phyloP scores from a whole-genome alignment of 371 early-diverging fungal species.

The Mortierella sp. region DNA sequence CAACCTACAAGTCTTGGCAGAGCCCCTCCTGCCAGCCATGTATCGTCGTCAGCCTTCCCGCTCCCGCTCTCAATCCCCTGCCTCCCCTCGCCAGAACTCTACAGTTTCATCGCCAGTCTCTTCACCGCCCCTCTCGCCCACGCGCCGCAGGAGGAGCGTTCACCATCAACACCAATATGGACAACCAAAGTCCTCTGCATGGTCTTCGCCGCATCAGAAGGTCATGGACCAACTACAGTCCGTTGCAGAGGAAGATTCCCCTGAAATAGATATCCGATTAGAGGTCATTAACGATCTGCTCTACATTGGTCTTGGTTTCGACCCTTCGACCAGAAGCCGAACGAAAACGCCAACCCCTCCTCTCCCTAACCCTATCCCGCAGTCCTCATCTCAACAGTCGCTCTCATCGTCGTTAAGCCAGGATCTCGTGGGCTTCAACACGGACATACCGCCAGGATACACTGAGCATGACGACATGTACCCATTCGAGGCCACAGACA shows the following conservation, averaged over 20 bases:
- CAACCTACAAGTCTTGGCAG: slow-evolving; percentile 42
- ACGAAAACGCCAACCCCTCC: slow-evolving; percentile 23
- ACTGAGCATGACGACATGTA: slow-evolving; percentile 26
- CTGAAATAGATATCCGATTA: slow-evolving; percentile 43
- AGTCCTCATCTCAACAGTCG: not conserved
- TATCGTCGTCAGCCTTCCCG: slow-evolving; percentile 17
- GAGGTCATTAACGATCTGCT: slow-evolving; percentile 53
- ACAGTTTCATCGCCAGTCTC: slow-evolving; percentile 10
- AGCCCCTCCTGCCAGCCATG: slow-evolving; percentile 37
- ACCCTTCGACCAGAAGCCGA: slow-evolving; percentile 41
- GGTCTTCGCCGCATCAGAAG: slow-evolving; percentile 23
- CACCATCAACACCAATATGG: slow-evolving; percentile 33
- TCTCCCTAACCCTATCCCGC: not conserved
- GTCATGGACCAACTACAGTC: not conserved
- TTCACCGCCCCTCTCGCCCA: slow-evolving; percentile 25
- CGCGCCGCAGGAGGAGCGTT: slow-evolving; percentile 18
- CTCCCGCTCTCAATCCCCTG: slow-evolving; percentile 1
- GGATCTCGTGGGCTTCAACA: slow-evolving; percentile 26
- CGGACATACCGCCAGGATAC: slow-evolving; percentile 40
- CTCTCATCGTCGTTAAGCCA: slow-evolving; percentile 9
- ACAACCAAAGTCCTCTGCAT: slow-evolving; percentile 9
- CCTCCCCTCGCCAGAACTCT: slow-evolving; percentile 16
- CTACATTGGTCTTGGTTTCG: slow-evolving; percentile 57
- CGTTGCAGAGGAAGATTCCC: not conserved
- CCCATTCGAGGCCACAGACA: slow-evolving; percentile 26